Evolutionary conservation across 192 early-diverging fungal genomes (phyloP).

Genomic region (Gonapodya prolifera): DNA sequence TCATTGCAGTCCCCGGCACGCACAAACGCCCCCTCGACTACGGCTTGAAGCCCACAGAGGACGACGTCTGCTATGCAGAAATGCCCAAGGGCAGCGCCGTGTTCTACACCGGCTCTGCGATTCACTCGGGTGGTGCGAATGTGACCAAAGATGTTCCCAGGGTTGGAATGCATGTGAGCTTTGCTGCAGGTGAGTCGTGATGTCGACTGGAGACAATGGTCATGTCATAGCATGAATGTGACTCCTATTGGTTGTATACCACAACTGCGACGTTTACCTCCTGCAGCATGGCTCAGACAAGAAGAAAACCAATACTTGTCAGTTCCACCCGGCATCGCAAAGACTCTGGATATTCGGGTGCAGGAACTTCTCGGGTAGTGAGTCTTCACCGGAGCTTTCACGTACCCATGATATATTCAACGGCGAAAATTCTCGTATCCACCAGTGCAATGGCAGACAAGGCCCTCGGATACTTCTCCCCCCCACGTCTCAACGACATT

Average conservation of each 20-base stretch:
- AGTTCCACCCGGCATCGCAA: background rate
- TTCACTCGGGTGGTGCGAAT: background rate
- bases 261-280: too few relatives aligned
- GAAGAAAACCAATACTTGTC: background rate
- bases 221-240: background rate
- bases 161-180: background rate
- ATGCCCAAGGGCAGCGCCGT: background rate
- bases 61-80: background rate
- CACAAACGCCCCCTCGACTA: background rate
- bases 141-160: conserved; percentile 1
- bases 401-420: too few relatives aligned
- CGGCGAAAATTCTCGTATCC: too few relatives aligned
- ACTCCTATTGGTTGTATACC: background rate
- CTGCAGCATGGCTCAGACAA: background rate
- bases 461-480: background rate
- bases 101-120: background rate
- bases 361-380: background rate
- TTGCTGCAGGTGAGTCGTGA: too few relatives aligned
- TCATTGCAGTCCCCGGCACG: background rate
- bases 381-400: too few relatives aligned
- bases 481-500: too few relatives aligned
- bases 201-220: too few relatives aligned
- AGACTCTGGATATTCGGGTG: background rate
- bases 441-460: too few relatives aligned
- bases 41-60: background rate